Percentiles rank a stretch among this genome's conserved stretches.
Evolutionary conservation across 176 grass and related monocot genomes (phyloP).

Genomic region (Cenchrus purpureus): DNA sequence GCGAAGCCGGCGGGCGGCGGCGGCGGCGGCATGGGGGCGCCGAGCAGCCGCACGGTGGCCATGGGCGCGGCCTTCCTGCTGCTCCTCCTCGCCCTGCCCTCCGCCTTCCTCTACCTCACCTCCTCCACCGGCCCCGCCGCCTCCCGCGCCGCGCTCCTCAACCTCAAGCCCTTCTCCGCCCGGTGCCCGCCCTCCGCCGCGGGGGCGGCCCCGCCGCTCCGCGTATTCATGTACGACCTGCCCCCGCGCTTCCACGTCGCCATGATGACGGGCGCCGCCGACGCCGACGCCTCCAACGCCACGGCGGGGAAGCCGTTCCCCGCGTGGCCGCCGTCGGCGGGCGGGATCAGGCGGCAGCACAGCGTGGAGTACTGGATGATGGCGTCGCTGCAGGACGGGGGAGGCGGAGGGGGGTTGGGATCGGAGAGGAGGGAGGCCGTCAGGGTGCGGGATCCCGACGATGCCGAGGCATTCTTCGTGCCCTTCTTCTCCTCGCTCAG

Average conservation of each 20-base stretch:
- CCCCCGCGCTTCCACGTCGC: conserved; percentile 79
- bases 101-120: conserved; percentile 69
- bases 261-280: conserved; percentile 52
- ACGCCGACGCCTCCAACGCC: not conserved
- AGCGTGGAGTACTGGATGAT: conserved; percentile 99
- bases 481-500: conserved; percentile 99
- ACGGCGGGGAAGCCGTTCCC: conserved; percentile 40
- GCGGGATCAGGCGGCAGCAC: conserved; percentile 86
- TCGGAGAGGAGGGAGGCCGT: conserved; percentile 59
- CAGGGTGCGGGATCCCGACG: conserved; percentile 74
- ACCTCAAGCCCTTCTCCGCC: conserved; percentile 48
- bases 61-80: conserved; percentile 48
- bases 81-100: conserved; percentile 60
- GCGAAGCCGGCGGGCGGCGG: not conserved
- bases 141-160: conserved; percentile 50
- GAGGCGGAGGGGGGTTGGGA: not conserved
- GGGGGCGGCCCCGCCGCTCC: conserved; percentile 44
- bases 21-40: conserved; percentile 38
- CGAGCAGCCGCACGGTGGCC: conserved; percentile 51
- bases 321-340: conserved; percentile 64
- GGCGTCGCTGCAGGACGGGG: conserved; percentile 61
- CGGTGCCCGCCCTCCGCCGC: conserved; percentile 31
- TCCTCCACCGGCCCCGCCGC: conserved; percentile 43
- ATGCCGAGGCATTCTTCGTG: conserved; percentile 92
- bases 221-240: conserved; percentile 90